phyloP scores from a whole-genome alignment of 352 stramenopile genomes.

The Phytophthora ohioensis region DNA sequence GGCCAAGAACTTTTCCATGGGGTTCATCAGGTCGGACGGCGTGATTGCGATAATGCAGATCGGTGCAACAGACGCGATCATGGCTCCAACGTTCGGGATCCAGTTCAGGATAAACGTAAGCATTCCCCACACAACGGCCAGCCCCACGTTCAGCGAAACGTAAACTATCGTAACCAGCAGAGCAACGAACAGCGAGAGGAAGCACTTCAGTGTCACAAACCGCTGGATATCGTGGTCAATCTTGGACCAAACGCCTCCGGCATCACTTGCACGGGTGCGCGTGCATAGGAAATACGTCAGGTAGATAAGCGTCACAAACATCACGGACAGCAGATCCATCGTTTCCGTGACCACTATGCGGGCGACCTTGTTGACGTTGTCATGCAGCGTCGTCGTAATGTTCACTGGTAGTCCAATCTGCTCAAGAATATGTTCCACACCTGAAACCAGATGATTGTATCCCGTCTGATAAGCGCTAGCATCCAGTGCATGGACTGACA shows the following conservation, averaged over 20 bases:
- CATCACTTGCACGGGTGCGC: slow-evolving; percentile 83
- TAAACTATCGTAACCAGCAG: slow-evolving; percentile 91
- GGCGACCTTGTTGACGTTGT: slow-evolving; percentile 91
- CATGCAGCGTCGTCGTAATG: slow-evolving; percentile 90
- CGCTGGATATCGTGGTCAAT: slow-evolving; percentile 91
- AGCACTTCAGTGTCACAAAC: slow-evolving; percentile 91
- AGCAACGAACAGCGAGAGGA: slow-evolving; percentile 88
- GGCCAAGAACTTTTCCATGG: slow-evolving; percentile 91
- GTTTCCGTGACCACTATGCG: slow-evolving; percentile 87
- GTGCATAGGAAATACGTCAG: slow-evolving; percentile 91
- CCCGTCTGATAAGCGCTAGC: slow-evolving; percentile 84
- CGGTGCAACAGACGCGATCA: slow-evolving; percentile 86
- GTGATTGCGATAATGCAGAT: slow-evolving; percentile 92
- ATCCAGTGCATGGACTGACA: slow-evolving; percentile 86
- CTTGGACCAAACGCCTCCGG: slow-evolving; percentile 88
- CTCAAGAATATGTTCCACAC: slow-evolving; percentile 69
- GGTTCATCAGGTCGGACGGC: slow-evolving; percentile 84
- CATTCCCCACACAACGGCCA: slow-evolving; percentile 90
- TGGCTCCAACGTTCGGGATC: slow-evolving; percentile 90
- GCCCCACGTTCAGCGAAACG: slow-evolving; percentile 88
- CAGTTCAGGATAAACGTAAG: slow-evolving; percentile 91
- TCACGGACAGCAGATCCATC: slow-evolving; percentile 91
- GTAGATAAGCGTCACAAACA: slow-evolving; percentile 92
- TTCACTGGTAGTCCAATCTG: slow-evolving; percentile 87
- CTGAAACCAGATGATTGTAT: slow-evolving; percentile 78